A percentile compares a stretch with the other conserved stretches of the same genome.
phyloP scores from a whole-genome alignment of 495 filamentous ascomycete species.

The Podospora bellae-mahoneyi region DNA sequence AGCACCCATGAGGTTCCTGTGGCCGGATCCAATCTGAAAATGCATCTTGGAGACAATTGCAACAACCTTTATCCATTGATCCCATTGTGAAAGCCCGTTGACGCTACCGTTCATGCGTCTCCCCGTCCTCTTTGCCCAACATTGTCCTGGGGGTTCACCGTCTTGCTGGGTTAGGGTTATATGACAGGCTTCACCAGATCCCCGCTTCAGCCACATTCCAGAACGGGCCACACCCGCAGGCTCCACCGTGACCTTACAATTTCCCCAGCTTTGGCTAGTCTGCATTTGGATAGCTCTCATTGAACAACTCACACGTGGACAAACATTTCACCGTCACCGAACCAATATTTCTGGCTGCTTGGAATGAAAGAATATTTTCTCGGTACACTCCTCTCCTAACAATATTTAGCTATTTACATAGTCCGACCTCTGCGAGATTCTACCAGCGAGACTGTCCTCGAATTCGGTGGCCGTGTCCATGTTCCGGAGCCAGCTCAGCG shows the following conservation, averaged over 20 bases:
- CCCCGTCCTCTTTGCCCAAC: neutral
- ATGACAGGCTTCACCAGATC: neutral
- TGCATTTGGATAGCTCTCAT: neutral
- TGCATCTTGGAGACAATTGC: too few relatives aligned
- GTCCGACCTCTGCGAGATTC: neutral
- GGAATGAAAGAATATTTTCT: too few relatives aligned
- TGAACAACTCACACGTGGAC: neutral
- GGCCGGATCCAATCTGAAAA: too few relatives aligned
- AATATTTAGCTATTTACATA: neutral
- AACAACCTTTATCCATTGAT: too few relatives aligned
- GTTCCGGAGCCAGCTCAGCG: neutral
- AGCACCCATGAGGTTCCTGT: too few relatives aligned
- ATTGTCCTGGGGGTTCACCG: neutral
- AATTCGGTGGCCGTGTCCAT: constrained; percentile 1
- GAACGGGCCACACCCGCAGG: too few relatives aligned
- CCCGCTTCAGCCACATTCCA: neutral
- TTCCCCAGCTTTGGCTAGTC: neutral
- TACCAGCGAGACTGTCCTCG: constrained; percentile 11
- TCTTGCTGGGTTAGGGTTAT: neutral
- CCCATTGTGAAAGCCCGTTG: too few relatives aligned
- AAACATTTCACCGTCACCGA: too few relatives aligned
- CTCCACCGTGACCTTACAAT: neutral
- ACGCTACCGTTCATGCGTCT: too few relatives aligned
- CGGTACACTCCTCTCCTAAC: too few relatives aligned
- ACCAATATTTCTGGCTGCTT: too few relatives aligned